These are phyloP conservation scores for Lunularia cruciata DNA, from an alignment of 225 moss, liverwort and hornwort species.

Conservation along the genomic window DNA sequence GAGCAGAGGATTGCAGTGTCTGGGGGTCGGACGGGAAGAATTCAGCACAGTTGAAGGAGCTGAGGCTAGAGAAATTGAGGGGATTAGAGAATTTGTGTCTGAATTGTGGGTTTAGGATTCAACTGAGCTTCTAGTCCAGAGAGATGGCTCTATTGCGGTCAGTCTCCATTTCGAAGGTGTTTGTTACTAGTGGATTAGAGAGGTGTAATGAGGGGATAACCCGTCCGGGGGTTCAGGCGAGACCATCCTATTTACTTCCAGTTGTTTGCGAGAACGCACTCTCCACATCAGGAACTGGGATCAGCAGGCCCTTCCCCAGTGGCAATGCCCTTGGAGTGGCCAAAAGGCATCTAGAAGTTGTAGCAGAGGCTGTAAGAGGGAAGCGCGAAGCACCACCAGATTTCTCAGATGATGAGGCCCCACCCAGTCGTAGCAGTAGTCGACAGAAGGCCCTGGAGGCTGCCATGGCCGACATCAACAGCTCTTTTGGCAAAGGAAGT, in stretches of 20 bases:
- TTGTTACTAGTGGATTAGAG: not conserved
- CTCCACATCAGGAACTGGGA: not conserved
- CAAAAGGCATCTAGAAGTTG: not conserved
- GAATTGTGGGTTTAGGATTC: too few relatives aligned
- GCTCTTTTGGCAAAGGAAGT: slow-evolving; percentile 86
- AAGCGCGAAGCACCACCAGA: slow-evolving; percentile 7
- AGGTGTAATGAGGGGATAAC: not conserved
- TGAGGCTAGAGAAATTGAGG: too few relatives aligned
- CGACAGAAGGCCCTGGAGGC: slow-evolving; percentile 82
- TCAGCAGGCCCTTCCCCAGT: not conserved
- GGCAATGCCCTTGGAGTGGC: not conserved
- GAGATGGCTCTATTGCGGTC: slow-evolving; percentile 2
- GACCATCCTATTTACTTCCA: not conserved
- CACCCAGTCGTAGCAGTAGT: slow-evolving; percentile 1
- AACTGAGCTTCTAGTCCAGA: not conserved
- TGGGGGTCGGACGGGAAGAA: too few relatives aligned
- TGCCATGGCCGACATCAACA: slow-evolving; percentile 89
- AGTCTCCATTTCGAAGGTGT: not conserved
- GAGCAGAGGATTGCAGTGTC: too few relatives aligned
- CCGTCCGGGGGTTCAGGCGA: not conserved
- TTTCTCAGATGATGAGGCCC: not conserved
- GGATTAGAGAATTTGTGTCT: too few relatives aligned
- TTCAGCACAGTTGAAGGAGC: too few relatives aligned
- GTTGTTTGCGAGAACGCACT: not conserved
- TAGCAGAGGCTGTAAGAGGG: slow-evolving; percentile 10